Base-by-base conservation (phyloP, 1,284 basidiomycete genomes). In the Ganoderma sinense region DNA sequence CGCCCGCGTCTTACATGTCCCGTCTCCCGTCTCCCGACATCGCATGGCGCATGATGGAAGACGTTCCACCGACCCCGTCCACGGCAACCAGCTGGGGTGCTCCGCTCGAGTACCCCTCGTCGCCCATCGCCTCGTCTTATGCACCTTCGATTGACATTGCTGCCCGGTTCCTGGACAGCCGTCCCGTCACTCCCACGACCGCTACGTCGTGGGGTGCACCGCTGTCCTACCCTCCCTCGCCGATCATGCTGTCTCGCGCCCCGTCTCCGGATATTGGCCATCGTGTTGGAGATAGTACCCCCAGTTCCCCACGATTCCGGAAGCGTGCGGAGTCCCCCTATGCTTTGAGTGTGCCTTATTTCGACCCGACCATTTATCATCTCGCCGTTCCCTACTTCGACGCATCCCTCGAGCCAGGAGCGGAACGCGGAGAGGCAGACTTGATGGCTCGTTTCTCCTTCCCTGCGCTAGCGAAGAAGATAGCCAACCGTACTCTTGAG, bases 191-290 rank as follows among this genome's bases (percentile, higher is more conserved):
- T 18, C 81, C 81, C 5, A 75, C 77, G 18, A 85, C 84, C 18
- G 83, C 84, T 26, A 85, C 85, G 7, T 83, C 82, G 16, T 86
- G 85, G 85, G 85, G 84, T 55, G 80, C 83, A 11, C 84, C 85
- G 6, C 73, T 80, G 58, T 84, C 82, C 4, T 85, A 78, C 70
- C 84, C 85, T 48, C 78, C 82, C 13, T 83, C 82, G 61, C 85
- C 86, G 16, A 80, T 82, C 39, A 70, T 78, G 64, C 71, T 71
- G 40, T 69, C 66, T 20, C 73, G 75, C 11, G 69, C 68, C 4
- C 63, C 70, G 14, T 75, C 76, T 0, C 75, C 75, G 3, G 75
- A 76, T 39, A 66, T 78, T 10, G 75, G 69, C 4, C 70, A 68
- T 53, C 71, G 75, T 10, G 65, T 65, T 11, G 64, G 69, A 39